Conservation (phyloP, 2,329 filamentous ascomycete genomes). For the Sporothrix euskadiensis region DNA sequence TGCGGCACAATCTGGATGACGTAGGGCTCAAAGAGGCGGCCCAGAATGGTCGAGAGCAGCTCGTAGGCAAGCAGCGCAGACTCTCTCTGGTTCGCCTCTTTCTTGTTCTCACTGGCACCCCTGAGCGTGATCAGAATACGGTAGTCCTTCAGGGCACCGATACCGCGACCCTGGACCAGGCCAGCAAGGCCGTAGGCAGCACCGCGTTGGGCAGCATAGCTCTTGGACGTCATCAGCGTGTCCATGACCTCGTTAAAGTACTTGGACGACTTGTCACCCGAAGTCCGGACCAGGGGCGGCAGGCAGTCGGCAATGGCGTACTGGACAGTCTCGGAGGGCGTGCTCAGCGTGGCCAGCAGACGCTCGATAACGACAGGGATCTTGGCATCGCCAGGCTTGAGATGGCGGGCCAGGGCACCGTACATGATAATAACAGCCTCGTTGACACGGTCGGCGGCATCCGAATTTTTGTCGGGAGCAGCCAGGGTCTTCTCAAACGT, state of each 20-base stretch:
- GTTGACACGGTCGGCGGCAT: constrained; percentile 84
- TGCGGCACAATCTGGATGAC: constrained; percentile 94
- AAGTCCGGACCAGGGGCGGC: constrained; percentile 83
- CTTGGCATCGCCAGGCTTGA: constrained; percentile 80
- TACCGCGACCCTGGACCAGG: constrained; percentile 83
- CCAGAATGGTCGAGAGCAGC: constrained; percentile 80
- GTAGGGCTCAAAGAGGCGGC: constrained; percentile 90
- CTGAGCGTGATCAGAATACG: constrained; percentile 80
- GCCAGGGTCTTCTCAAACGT: constrained; percentile 89
- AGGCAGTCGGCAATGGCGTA: constrained; percentile 94
- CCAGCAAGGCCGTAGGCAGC: constrained; percentile 94
- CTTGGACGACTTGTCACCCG: constrained; percentile 71
- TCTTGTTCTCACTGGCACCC: constrained; percentile 90
- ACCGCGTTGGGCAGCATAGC: constrained; percentile 88
- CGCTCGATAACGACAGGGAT: constrained; percentile 86
- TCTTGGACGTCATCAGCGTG: constrained; percentile 80
- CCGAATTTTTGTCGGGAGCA: constrained; percentile 75
- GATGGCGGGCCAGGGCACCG: constrained; percentile 85
- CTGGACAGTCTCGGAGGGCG: constrained; percentile 94
- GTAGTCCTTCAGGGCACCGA: constrained; percentile 77
- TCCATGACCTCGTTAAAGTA: constrained; percentile 83
- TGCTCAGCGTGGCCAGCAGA: constrained; percentile 82
- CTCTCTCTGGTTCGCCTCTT: constrained; percentile 83
- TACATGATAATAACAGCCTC: constrained; percentile 98
- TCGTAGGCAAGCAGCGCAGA: constrained; percentile 89